phyloP scores from a whole-genome alignment of 192 early-diverging fungal genomes.

The Coemansia sp. region DNA sequence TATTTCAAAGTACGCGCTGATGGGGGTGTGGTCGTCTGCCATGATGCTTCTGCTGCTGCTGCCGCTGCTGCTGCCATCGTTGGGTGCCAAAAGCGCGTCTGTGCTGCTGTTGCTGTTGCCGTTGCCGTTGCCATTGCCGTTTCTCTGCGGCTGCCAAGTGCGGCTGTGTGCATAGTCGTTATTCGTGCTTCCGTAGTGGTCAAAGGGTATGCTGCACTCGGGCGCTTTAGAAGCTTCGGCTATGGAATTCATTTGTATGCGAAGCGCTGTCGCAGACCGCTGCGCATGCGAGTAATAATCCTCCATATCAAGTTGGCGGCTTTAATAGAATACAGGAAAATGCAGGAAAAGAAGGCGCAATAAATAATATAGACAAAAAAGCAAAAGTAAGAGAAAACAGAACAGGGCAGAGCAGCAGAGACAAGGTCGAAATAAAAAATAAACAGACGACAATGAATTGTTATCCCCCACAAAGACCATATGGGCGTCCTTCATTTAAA shows the following conservation, averaged over 20 bases:
- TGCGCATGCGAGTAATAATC: constrained; percentile 18
- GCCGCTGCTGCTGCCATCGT: background rate
- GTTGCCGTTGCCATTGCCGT: too few species aligned
- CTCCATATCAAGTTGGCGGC: background rate
- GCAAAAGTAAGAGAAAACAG: too few species aligned
- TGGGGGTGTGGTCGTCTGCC: constrained; percentile 34
- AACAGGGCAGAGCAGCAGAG: too few species aligned
- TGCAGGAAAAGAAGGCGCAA: too few species aligned
- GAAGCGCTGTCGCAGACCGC: constrained; percentile 12
- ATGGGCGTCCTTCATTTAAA: too few species aligned
- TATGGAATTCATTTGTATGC: constrained; percentile 3
- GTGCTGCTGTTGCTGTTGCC: too few species aligned
- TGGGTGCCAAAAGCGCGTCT: background rate
- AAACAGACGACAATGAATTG: too few species aligned
- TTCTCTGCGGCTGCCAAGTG: background rate
- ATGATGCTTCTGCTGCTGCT: constrained; percentile 3
- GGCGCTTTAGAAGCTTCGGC: background rate
- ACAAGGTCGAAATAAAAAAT: too few species aligned
- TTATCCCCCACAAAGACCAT: too few species aligned
- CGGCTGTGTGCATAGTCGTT: background rate
- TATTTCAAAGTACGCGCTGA: constrained; percentile 40
- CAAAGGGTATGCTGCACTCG: background rate
- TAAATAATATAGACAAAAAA: too few species aligned
- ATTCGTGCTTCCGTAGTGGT: background rate
- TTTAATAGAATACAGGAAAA: constrained; percentile 7